phyloP scores from a whole-genome alignment of 345 rosid genomes.

The Eucalyptus melliodora region DNA sequence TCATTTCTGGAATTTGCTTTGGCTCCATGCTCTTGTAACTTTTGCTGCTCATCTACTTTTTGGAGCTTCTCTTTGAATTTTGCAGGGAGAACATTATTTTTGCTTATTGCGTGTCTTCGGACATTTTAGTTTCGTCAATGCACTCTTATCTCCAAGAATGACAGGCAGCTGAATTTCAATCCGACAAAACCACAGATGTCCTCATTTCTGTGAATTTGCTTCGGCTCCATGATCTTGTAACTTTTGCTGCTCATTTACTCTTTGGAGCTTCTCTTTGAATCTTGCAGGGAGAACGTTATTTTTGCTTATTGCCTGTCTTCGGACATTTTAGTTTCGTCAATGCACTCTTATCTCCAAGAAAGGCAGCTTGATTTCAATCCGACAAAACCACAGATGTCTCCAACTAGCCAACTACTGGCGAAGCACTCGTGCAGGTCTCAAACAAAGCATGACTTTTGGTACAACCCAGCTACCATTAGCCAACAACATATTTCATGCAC shows the following conservation, averaged over 20 bases:
- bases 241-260: not conserved
- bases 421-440: not conserved
- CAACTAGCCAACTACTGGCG: not conserved
- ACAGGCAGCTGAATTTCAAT: no score
- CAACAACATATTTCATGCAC: not conserved
- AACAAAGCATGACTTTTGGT: not conserved
- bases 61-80: no score
- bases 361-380: no score
- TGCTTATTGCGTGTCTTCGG: no score
- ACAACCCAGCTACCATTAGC: not conserved
- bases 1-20: not conserved
- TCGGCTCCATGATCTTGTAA: not conserved
- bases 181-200: no score
- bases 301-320: no score
- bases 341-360: not conserved
- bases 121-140: no score
- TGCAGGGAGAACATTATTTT: no score
- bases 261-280: no score
- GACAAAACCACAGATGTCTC: not conserved
- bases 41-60: not conserved
- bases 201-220: not conserved
- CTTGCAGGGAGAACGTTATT: no score
- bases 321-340: no score
- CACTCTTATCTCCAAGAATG: not conserved
- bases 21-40: not conserved